These are phyloP conservation scores for Pyracantha coccinea DNA, from an alignment of 331 rosid species.

Conservation along the genomic window DNA sequence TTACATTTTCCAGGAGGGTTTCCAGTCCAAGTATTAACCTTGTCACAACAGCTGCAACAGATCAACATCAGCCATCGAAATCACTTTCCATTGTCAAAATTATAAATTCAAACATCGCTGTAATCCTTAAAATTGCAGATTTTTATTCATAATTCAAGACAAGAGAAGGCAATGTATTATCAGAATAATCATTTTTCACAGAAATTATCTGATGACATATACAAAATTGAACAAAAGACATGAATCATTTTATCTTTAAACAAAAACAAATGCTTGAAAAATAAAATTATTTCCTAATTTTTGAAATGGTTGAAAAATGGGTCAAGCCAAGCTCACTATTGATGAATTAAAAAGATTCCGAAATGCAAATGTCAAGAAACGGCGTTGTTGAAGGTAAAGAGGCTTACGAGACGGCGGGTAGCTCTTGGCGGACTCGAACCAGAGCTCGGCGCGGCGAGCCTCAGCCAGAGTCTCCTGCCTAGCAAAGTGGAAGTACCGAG, in stretches of 20 bases:
- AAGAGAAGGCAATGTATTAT: background rate
- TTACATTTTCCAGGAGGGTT: constrained; percentile 30
- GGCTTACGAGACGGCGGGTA: constrained; percentile 70
- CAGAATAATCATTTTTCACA: background rate
- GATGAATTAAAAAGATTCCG: background rate
- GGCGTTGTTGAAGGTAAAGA: background rate
- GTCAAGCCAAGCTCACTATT: background rate
- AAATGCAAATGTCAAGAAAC: background rate
- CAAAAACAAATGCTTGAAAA: background rate
- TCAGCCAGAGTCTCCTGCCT: constrained; percentile 39
- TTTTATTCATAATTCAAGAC: background rate
- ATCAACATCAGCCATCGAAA: background rate
- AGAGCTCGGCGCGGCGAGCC: constrained; percentile 51
- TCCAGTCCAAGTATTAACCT: constrained; percentile 51
- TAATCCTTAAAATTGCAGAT: background rate
- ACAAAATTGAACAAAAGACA: background rate
- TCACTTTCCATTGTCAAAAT: background rate
- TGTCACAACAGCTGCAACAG: constrained; percentile 64
- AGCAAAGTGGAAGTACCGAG: constrained; percentile 60
- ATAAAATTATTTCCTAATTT: background rate
- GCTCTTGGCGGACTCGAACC: constrained; percentile 59
- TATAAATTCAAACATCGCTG: background rate
- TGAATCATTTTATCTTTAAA: background rate
- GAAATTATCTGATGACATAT: background rate
- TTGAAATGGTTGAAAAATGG: background rate